A percentile compares a stretch with the other conserved stretches of the same genome.
These are phyloP conservation scores for Butyriboletus loyo DNA, from an alignment of 768 basidiomycete genomes.

Conservation along the genomic window DNA sequence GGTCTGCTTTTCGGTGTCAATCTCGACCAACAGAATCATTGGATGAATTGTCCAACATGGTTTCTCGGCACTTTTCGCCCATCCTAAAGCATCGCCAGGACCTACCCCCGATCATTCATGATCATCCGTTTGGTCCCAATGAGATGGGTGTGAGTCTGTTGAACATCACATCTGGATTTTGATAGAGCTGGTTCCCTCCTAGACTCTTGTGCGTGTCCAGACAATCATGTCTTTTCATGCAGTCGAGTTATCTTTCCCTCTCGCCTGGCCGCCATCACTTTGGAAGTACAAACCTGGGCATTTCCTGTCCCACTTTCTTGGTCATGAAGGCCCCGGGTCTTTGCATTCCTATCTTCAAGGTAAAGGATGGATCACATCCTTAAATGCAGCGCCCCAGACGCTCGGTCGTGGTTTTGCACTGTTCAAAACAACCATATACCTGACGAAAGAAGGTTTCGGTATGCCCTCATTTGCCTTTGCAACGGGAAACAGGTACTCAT, in stretches of 20 bases:
- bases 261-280: conserved; percentile 67
- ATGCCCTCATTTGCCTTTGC: conserved; percentile 26
- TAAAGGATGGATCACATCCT: conserved; percentile 79
- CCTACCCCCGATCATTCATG: conserved; percentile 57
- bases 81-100: conserved; percentile 61
- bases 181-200: conserved; percentile 17
- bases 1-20: not conserved
- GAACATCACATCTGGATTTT: conserved; percentile 1
- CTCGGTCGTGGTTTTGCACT: conserved; percentile 83
- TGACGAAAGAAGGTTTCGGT: conserved; percentile 89
- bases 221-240: conserved; percentile 87
- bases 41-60: conserved; percentile 64
- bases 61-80: conserved; percentile 67
- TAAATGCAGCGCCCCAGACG: conserved; percentile 66
- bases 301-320: conserved; percentile 78
- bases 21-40: conserved; percentile 54
- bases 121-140: conserved; percentile 73
- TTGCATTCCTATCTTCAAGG: conserved; percentile 86
- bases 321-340: conserved; percentile 93
- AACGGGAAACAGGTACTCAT: conserved; percentile 3
- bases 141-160: conserved; percentile 63
- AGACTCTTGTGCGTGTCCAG: conserved; percentile 83
- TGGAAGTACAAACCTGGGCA: conserved; percentile 78
- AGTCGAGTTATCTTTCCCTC: conserved; percentile 77
- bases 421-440: conserved; percentile 77